Evolutionary conservation across 2,329 filamentous ascomycete genomes (phyloP), one percentile per base, ranked within the genome.

Genomic region (Xenosphaeropsis pyriputrescens): DNA sequence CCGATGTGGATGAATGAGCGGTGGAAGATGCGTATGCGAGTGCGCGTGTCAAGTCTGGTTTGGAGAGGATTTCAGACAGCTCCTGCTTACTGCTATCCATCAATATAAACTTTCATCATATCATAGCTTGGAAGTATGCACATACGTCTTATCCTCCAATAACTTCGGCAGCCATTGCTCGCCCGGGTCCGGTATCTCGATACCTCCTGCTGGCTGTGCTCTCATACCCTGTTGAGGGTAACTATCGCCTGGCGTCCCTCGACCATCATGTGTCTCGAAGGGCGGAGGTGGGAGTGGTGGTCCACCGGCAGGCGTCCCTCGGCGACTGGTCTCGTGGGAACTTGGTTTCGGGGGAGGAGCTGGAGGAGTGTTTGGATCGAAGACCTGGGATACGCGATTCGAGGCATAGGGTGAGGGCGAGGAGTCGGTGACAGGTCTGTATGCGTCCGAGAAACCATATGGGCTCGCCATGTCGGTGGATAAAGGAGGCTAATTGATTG

Each of bases 91-190:
- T 85, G 53, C 18, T 46, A 39, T 32, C 30, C 35, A 44, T 45
- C 38, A 46, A 37, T 26, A 41, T 39, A 43, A 29, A 35, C 40
- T 32, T 12, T 13, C 36, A n/a, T 43, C 29, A 34, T 40, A 19
- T 38, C 31, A 34, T 42, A 26, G 36, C 38, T 38, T 43, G 42
- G 43, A 36, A 48, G 30, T 43, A 46, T 42, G 41, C 44, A 62
- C 73, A 46, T 64, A 93, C 85, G 83, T 78, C 63, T 91, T 93
- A 51, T 91, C 82, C 51, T 82, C 72, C 2, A 95, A 62, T 11
- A 75, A 62, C 42, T 73, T 70, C 2, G 86, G 86, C 2, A 94
- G 66, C 86, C 86, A 94, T 44, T 77, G 71, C 37, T 82, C 75
- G 15, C 77, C 74, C 0, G 73, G 73, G 46, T 79, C 75, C 3